A percentile compares a stretch with the other conserved stretches of the same genome.
Conservation (phyloP, 2,329 filamentous ascomycete species). For the Penicillium freii region DNA sequence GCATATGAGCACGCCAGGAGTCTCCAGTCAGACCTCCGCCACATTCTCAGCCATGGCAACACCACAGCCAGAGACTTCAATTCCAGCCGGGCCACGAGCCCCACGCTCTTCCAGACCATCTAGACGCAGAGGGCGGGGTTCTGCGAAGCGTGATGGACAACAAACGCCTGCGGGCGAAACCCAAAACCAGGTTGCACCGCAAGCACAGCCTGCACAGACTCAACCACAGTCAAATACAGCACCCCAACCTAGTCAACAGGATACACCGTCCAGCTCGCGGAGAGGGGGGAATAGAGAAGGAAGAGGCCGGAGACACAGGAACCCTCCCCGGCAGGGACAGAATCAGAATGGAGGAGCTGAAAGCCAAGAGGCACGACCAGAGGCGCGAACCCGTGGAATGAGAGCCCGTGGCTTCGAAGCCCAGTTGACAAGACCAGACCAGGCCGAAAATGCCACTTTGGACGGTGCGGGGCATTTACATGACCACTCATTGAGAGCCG, state of each 20-base stretch:
- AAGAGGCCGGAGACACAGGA: slow-evolving; percentile 22
- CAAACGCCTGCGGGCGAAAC: slow-evolving; percentile 12
- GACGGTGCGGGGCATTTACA: slow-evolving; percentile 11
- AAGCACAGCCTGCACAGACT: slow-evolving; percentile 6
- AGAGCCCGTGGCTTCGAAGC: slow-evolving; percentile 43
- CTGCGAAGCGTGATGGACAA: slow-evolving; percentile 27
- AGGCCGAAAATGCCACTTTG: slow-evolving; percentile 16
- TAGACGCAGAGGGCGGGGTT: slow-evolving; percentile 31
- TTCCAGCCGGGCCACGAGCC: slow-evolving; percentile 1
- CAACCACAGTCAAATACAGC: slow-evolving; percentile 4
- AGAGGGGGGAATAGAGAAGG: slow-evolving; percentile 29
- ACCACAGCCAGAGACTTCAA: neutral
- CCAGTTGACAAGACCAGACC: slow-evolving; percentile 38
- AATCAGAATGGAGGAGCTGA: slow-evolving; percentile 13
- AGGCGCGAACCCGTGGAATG: slow-evolving; percentile 21
- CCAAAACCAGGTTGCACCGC: neutral
- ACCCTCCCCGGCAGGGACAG: slow-evolving; percentile 21
- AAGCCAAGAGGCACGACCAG: slow-evolving; percentile 8
- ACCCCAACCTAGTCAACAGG: slow-evolving; percentile 6
- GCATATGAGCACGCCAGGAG: neutral
- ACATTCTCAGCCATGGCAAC: slow-evolving; percentile 11
- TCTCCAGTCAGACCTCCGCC: neutral
- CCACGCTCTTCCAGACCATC: slow-evolving; percentile 20
- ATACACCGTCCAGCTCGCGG: slow-evolving; percentile 19
- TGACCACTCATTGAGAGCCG: slow-evolving; percentile 31